Base-by-base conservation (phyloP, 257 asterid genomes). In the Lycium barbarum region DNA sequence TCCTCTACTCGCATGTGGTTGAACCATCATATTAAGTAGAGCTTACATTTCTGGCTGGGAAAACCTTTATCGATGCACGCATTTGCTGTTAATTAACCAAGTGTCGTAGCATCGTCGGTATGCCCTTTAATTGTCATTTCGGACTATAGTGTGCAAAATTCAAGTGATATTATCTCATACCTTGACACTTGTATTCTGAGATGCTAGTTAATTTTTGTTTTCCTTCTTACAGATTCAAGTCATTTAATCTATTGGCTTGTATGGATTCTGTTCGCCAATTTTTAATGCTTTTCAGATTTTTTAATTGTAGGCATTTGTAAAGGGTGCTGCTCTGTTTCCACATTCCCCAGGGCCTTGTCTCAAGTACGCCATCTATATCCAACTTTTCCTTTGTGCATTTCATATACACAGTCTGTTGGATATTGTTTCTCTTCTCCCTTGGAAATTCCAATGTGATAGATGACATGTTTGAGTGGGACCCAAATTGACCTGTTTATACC, bases 321-420 rank as follows among this genome's bases (percentile, higher is more conserved):
- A 93, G 90, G 93, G 98, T 81, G 62, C 93, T 74, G 62, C 93
- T 74, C 61, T 79, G 45, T 91, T 96, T 84, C 94, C 98, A 83
- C 98, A 94, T 91, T 96, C 99, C 47, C 99, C 98, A 2, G 86
- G 91, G 59, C 91, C 95, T 82, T 90, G 94, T 88, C 99, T 94
- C 91, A 96, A 88, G 98, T 94, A 89, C 26, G 91, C 85, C 43
- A 43, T 68, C 68, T 70, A 17, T 78, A 79, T 62, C 53, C 51
- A 59, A 17, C 4, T 57, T 51, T 80, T 26, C 26, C 5, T 38
- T 43, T 70, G 61, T 53, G 63, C 47, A 76, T 13, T 26, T 49
- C 22, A 9, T 49, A 49, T 20, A 3, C 43, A n/a, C n/a, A 20
- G 61, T 18, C 47, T 76, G 12, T 51, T 17, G 47, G 63, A 76